A percentile compares a stretch with the other conserved stretches of the same genome.
Evolutionary conservation across 345 rosid species (phyloP).

Genomic region (Durio zibethinus): DNA sequence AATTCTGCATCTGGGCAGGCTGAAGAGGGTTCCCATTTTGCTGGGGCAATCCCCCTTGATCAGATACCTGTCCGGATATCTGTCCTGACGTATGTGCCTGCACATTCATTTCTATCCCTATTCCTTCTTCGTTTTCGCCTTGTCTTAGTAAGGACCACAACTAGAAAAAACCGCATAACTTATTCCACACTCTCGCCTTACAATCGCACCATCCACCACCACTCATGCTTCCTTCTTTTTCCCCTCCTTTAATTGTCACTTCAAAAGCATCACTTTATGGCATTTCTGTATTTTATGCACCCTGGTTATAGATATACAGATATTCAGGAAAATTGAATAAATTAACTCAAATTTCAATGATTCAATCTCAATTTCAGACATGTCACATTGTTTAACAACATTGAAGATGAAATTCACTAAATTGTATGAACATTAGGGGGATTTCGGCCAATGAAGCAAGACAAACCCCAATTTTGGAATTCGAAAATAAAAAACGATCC

Average conservation of each 20-base stretch:
- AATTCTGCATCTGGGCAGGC: conserved; percentile 56
- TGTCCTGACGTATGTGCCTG: conserved; percentile 61
- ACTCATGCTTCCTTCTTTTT: conserved; percentile 28
- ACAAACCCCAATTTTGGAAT: background rate
- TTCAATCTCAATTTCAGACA: background rate
- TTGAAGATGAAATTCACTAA: background rate
- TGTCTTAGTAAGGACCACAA: conserved; percentile 24
- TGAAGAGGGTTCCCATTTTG: conserved; percentile 59
- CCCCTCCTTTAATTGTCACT: conserved; percentile 14
- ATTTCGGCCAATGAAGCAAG: background rate
- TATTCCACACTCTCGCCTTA: conserved; percentile 8
- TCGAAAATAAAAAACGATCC: background rate
- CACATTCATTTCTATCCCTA: conserved; percentile 51
- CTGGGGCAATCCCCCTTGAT: conserved; percentile 53
- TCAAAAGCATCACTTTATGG: conserved; percentile 8
- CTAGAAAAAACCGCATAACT: conserved; percentile 32
- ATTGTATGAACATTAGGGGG: background rate
- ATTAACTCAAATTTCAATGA: background rate
- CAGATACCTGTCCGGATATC: conserved; percentile 59
- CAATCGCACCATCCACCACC: conserved; percentile 23
- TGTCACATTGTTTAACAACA: background rate
- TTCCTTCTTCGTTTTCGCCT: conserved; percentile 28
- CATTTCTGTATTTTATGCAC: background rate
- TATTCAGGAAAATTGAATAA: background rate
- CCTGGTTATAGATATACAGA: background rate